Evolutionary conservation across 768 basidiomycete species (phyloP).

Genomic region (Tulasnella sp.): DNA sequence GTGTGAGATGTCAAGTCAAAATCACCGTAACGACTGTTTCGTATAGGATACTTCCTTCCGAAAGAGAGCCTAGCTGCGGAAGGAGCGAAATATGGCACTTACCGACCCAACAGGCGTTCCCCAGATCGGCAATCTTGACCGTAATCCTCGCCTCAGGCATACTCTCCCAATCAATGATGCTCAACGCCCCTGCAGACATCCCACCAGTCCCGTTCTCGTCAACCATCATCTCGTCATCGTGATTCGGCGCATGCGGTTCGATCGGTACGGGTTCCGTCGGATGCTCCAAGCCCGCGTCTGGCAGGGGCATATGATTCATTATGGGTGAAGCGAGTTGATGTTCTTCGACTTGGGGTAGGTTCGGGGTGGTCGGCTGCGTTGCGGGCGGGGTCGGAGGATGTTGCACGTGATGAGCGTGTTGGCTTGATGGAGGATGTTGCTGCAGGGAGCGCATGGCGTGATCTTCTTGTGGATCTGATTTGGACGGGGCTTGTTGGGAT

Average conservation of each 20-base stretch:
- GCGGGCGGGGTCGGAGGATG: not conserved
- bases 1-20: constrained; percentile 8
- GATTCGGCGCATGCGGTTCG: not conserved
- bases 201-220: not conserved
- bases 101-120: constrained; percentile 65
- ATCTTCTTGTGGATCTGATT: constrained; percentile 21
- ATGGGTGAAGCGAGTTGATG: constrained; percentile 19
- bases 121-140: constrained; percentile 97
- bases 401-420: not conserved
- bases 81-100: no score
- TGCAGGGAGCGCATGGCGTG: constrained; percentile 24
- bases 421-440: not conserved
- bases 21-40: no score
- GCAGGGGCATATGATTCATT: constrained; percentile 26
- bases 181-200: not conserved
- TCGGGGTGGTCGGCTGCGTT: constrained; percentile 17
- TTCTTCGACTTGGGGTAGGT: constrained; percentile 15
- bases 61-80: no score
- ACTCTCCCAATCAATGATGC: constrained; percentile 9
- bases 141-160: constrained; percentile 58
- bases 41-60: no score
- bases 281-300: constrained; percentile 17
- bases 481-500: constrained; percentile 51
- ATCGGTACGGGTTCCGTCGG: constrained; percentile 6
- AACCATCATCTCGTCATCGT: not conserved